phyloP scores from a whole-genome alignment of 345 rosid genomes.

The Camelina laxa region DNA sequence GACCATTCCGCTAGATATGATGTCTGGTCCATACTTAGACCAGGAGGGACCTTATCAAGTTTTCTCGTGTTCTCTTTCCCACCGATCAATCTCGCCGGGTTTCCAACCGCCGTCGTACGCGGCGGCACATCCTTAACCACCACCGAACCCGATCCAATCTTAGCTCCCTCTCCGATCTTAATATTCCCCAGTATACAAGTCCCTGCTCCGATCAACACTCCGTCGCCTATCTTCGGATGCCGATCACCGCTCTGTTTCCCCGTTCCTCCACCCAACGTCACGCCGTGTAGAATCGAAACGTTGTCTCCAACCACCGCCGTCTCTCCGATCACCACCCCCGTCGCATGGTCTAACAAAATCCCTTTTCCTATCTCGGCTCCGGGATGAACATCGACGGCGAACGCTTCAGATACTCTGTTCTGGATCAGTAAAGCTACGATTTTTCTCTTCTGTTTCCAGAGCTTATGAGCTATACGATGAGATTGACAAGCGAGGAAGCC shows the following conservation, averaged over 20 bases:
- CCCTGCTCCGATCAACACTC: constrained; percentile 89
- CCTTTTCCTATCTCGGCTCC: constrained; percentile 83
- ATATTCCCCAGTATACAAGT: constrained; percentile 81
- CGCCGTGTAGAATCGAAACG: constrained; percentile 87
- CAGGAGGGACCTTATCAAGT: constrained; percentile 77
- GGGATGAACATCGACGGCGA: constrained; percentile 82
- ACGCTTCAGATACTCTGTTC: constrained; percentile 72
- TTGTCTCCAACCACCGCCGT: constrained; percentile 89
- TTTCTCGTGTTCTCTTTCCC: constrained; percentile 74
- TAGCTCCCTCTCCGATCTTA: constrained; percentile 54
- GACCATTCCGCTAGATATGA: constrained; percentile 75
- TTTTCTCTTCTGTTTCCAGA: constrained; percentile 69
- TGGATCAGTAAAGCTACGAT: constrained; percentile 73
- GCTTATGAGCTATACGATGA: constrained; percentile 73
- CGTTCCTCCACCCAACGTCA: constrained; percentile 89
- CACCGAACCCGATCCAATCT: constrained; percentile 88
- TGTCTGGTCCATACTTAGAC: constrained; percentile 87
- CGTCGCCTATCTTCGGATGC: constrained; percentile 91
- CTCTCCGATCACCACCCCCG: constrained; percentile 82
- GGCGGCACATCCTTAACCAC: constrained; percentile 83
- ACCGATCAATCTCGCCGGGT: constrained; percentile 86
- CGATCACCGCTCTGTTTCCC: constrained; percentile 81
- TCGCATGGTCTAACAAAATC: constrained; percentile 80
- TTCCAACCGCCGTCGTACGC: constrained; percentile 83
- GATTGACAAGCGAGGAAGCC: constrained; percentile 81